Conservation (phyloP, 2,329 filamentous ascomycete genomes). For the Xylaria sp. region DNA sequence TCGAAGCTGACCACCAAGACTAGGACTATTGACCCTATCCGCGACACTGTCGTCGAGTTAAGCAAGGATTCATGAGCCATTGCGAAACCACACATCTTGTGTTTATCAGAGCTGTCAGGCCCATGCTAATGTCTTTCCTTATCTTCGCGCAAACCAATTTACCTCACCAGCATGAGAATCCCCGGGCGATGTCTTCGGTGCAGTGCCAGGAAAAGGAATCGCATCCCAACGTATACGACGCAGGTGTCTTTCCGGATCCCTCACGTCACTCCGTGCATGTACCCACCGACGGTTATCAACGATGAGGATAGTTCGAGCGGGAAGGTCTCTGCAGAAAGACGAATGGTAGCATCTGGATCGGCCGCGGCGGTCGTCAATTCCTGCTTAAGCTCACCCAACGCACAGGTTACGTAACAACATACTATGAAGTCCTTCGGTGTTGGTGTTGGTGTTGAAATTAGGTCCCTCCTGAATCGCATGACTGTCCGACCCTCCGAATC, state of each 20-base stretch:
- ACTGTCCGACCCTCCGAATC: slow-evolving; percentile 1
- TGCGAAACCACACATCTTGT: too few species aligned
- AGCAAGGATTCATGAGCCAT: too few species aligned
- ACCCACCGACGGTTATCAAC: slow-evolving; percentile 46
- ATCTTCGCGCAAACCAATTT: too few species aligned
- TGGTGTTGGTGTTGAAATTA: slow-evolving; percentile 41
- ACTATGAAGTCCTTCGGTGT: too few species aligned
- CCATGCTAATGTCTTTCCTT: too few species aligned
- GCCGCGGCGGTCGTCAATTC: slow-evolving; percentile 27
- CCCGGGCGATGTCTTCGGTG: too few species aligned
- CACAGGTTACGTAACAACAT: slow-evolving; percentile 26
- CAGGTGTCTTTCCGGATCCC: slow-evolving; percentile 44
- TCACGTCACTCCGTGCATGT: slow-evolving; percentile 42
- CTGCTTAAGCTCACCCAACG: slow-evolving; percentile 36
- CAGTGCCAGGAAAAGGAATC: slow-evolving; percentile 31
- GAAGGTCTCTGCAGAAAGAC: slow-evolving; percentile 38
- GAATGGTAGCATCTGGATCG: slow-evolving; percentile 26
- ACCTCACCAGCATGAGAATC: too few species aligned
- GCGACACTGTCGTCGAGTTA: too few species aligned
- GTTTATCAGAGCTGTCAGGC: too few species aligned
- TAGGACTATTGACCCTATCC: too few species aligned
- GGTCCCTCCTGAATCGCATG: slow-evolving; percentile 43
- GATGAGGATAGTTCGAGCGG: slow-evolving; percentile 39
- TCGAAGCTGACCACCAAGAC: too few species aligned
- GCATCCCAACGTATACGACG: slow-evolving; percentile 46